These are phyloP conservation scores for Blastobotrys raffinosifermentans DNA, from an alignment of 1,139 yeast species.

Conservation along the genomic window DNA sequence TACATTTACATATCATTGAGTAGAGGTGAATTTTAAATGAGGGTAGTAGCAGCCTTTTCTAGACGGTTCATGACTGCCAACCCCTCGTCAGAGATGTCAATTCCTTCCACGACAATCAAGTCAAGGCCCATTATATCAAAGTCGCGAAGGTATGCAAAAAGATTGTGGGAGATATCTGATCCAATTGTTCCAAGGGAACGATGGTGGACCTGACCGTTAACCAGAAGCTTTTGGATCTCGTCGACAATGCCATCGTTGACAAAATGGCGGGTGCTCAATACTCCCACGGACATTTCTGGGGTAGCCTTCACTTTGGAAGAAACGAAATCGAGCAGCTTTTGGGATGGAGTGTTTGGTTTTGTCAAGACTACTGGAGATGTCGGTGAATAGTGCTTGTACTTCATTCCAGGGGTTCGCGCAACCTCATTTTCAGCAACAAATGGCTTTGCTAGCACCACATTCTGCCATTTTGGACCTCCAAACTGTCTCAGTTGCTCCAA, in stretches of 20 bases:
- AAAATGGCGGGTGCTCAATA: conserved; percentile 37
- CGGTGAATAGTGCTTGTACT: conserved; percentile 92
- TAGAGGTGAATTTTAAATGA: no score
- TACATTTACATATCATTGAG: no score
- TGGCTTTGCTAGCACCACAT: conserved; percentile 58
- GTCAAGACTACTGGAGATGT: conserved; percentile 75
- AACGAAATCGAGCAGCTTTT: conserved; percentile 24
- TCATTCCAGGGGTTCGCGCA: conserved; percentile 97
- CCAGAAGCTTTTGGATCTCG: conserved; percentile 5
- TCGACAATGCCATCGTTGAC: conserved; percentile 10
- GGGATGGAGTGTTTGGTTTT: conserved; percentile 44
- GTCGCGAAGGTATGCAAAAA: conserved; percentile 66
- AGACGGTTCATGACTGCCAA: conserved; percentile 91
- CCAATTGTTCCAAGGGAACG: conserved; percentile 54
- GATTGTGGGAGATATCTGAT: conserved; percentile 60
- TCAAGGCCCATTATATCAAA: conserved; percentile 58
- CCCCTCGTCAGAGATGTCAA: conserved; percentile 68
- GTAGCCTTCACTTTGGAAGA: conserved; percentile 7
- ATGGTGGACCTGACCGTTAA: conserved; percentile 30
- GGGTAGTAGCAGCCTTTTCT: conserved; percentile 67
- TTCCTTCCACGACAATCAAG: conserved; percentile 67
- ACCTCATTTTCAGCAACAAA: conserved; percentile 59
- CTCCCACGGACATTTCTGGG: conserved; percentile 37
- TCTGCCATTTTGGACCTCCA: conserved; percentile 65
- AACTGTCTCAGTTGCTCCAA: conserved; percentile 58